These are phyloP conservation scores for Firmiana major DNA, from an alignment of 345 rosid species.

Conservation along the genomic window DNA sequence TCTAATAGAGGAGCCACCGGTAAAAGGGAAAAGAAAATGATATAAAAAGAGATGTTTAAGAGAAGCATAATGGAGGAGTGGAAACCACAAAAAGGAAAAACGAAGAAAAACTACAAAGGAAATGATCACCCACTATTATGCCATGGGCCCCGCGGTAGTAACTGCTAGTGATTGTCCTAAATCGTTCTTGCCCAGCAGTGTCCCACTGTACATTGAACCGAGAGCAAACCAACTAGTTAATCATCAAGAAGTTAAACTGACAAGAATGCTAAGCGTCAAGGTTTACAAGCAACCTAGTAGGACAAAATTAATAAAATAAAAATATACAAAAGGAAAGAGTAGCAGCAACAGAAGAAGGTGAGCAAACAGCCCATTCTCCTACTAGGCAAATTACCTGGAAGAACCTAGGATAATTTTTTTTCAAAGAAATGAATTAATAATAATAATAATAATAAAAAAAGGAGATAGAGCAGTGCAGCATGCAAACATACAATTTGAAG, in stretches of 20 bases:
- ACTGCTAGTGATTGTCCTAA: constrained; percentile 94
- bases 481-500: constrained; percentile 64
- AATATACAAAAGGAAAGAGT: neutral
- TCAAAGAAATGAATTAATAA: neutral
- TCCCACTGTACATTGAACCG: constrained; percentile 66
- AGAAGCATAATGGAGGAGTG: neutral
- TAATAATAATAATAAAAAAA: too few species aligned
- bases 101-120: neutral
- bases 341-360: neutral
- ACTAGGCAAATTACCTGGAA: neutral
- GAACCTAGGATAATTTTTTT: neutral
- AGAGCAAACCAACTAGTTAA: constrained; percentile 6
- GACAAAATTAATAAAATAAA: neutral
- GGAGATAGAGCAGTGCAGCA: neutral
- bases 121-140: constrained; percentile 55
- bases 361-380: neutral
- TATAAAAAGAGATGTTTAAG: neutral
- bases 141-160: constrained; percentile 98
- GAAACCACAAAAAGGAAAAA: neutral
- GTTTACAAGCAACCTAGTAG: neutral
- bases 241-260: constrained; percentile 3
- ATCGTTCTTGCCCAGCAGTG: constrained; percentile 96
- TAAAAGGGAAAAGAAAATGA: neutral
- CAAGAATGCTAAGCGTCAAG: neutral
- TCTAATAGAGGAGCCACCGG: constrained; percentile 32